Conservation (phyloP, 768 basidiomycete genomes). For the Naganishia onofrii region DNA sequence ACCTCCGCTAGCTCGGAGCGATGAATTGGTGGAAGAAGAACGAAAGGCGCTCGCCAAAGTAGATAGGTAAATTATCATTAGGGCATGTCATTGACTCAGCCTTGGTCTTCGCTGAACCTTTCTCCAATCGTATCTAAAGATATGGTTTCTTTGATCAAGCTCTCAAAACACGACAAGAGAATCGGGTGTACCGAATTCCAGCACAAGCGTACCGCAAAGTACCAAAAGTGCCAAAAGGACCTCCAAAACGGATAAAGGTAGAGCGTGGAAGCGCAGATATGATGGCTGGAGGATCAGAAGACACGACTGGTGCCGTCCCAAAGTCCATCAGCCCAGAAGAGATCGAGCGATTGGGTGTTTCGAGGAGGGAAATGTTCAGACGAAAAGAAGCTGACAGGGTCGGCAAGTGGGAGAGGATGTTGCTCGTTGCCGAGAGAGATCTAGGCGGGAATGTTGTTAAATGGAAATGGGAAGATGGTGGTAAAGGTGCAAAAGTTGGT, state of each 20-base stretch:
- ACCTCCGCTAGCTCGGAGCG: slow-evolving; percentile 52
- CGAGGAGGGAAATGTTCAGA: slow-evolving; percentile 17
- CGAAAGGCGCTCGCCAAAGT: slow-evolving; percentile 68
- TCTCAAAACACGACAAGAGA: slow-evolving; percentile 64
- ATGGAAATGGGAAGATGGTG: slow-evolving; percentile 65
- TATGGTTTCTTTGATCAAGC: slow-evolving; percentile 86
- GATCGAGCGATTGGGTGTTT: slow-evolving; percentile 5
- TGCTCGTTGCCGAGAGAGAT: slow-evolving; percentile 63
- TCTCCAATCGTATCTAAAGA: slow-evolving; percentile 53
- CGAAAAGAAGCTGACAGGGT: slow-evolving; percentile 72
- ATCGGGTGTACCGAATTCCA: slow-evolving; percentile 69
- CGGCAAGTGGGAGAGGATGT: slow-evolving; percentile 91
- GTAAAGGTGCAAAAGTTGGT: slow-evolving; percentile 66
- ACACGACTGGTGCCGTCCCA: slow-evolving; percentile 13
- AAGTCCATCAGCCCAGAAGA: slow-evolving; percentile 13
- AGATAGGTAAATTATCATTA: slow-evolving; percentile 70
- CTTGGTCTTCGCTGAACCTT: background rate
- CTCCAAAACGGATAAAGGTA: slow-evolving; percentile 7
- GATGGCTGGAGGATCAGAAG: slow-evolving; percentile 15
- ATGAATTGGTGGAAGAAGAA: slow-evolving; percentile 71
- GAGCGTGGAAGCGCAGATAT: background rate
- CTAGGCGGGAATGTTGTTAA: slow-evolving; percentile 69
- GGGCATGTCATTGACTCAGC: slow-evolving; percentile 9
- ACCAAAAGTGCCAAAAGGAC: slow-evolving; percentile 51
- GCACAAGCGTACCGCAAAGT: slow-evolving; percentile 62